Percentiles rank a stretch among this genome's conserved stretches.
Conservation (phyloP, 1,284 basidiomycete genomes). For the Puccinia novopanici region DNA sequence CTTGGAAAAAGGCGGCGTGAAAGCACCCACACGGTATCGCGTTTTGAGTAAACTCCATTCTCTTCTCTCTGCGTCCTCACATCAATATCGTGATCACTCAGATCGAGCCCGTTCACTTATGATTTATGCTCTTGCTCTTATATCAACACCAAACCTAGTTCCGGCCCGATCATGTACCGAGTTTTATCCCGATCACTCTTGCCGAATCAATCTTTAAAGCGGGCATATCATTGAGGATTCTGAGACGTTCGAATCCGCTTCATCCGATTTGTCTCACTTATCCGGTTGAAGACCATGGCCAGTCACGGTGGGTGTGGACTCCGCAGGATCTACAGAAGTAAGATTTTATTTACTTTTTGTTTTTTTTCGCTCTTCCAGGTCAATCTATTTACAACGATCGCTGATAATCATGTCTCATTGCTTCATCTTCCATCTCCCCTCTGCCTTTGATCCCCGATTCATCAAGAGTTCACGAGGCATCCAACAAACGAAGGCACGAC, state of each 20-base stretch:
- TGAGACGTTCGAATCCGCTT: slow-evolving; percentile 27
- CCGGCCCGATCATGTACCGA: slow-evolving; percentile 29
- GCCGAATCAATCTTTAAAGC: slow-evolving; percentile 46
- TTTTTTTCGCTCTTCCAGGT: neutral
- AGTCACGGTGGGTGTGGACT: slow-evolving; percentile 44
- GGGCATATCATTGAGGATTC: slow-evolving; percentile 41
- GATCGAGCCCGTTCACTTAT: neutral
- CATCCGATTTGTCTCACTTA: slow-evolving; percentile 38
- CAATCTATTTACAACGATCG: neutral
- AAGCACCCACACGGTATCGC: slow-evolving; percentile 13
- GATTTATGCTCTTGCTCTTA: neutral
- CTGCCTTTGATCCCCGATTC: neutral
- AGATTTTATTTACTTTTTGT: neutral
- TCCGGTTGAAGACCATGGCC: slow-evolving; percentile 25
- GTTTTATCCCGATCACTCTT: slow-evolving; percentile 37
- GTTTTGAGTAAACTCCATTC: slow-evolving; percentile 26
- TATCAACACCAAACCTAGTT: slow-evolving; percentile 16
- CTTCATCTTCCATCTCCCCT: neutral
- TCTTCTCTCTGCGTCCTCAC: neutral
- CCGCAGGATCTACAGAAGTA: slow-evolving; percentile 35
- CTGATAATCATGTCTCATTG: neutral
- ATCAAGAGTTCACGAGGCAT: slow-evolving; percentile 12
- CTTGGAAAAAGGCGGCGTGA: neutral
- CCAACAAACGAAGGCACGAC: neutral
- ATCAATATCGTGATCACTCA: neutral